A percentile compares a stretch with the other conserved stretches of the same genome.
phyloP scores from a whole-genome alignment of 495 filamentous ascomycete species.

The Pyrenula aspistea region DNA sequence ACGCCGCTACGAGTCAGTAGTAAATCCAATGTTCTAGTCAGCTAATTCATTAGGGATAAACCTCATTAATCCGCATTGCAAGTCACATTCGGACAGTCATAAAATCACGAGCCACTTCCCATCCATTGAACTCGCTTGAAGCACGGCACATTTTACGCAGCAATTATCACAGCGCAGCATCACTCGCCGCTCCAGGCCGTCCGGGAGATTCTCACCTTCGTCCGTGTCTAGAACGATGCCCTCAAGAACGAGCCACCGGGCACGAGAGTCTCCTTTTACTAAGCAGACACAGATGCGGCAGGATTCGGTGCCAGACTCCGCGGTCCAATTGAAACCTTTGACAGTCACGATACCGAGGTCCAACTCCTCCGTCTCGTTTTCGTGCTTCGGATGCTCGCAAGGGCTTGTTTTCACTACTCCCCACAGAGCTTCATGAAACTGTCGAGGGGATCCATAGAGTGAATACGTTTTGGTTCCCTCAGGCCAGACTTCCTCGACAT shows the following conservation, averaged over 20 bases:
- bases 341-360: slow-evolving; percentile 3
- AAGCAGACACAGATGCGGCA: slow-evolving; percentile 5
- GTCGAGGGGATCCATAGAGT: slow-evolving; percentile 3
- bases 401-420: not conserved
- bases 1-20: no score
- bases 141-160: slow-evolving; percentile 6
- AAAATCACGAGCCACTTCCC: no score
- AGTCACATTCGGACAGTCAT: no score
- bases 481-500: no score
- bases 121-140: slow-evolving; percentile 2
- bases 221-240: no score
- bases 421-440: slow-evolving; percentile 4
- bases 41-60: no score
- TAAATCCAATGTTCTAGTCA: no score
- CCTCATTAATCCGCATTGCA: no score
- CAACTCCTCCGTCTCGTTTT: not conserved
- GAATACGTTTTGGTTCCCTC: no score
- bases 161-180: slow-evolving; percentile 6
- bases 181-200: slow-evolving; percentile 1
- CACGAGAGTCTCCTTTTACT: slow-evolving; percentile 6
- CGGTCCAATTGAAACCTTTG: not conserved
- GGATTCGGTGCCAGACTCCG: not conserved
- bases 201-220: no score
- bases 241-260: slow-evolving; percentile 4
- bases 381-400: not conserved